These are phyloP conservation scores for Pseudocercospora pini-densiflorae DNA, from an alignment of 2,329 filamentous ascomycete genomes.

Conservation along the genomic window DNA sequence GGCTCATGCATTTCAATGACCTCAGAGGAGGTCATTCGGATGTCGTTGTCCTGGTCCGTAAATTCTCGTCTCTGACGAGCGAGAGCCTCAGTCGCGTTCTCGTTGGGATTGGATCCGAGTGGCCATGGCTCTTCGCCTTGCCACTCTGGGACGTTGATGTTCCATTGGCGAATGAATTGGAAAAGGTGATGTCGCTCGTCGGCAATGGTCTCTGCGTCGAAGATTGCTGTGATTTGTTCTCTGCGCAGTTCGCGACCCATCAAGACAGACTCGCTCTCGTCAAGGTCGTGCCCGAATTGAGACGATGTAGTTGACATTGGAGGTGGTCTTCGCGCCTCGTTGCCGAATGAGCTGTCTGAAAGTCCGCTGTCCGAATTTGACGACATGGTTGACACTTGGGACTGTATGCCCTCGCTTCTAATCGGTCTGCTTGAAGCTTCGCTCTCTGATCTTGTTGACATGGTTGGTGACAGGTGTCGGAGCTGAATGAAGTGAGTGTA, in stretches of 20 bases:
- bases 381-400: too few relatives aligned
- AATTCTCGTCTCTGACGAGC: not conserved
- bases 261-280: not conserved
- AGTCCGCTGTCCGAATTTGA: too few relatives aligned
- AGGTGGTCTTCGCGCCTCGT: too few relatives aligned
- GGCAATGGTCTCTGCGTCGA: not conserved
- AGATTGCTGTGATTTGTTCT: not conserved
- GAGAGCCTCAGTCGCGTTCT: not conserved
- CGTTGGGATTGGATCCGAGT: not conserved
- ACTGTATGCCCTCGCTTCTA: too few relatives aligned
- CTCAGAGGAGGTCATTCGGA: not conserved
- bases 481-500: not conserved
- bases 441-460: not conserved
- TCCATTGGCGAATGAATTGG: not conserved
- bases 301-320: too few relatives aligned
- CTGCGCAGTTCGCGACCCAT: not conserved
- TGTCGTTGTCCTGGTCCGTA: not conserved
- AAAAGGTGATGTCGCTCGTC: not conserved
- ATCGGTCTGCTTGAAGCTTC: not conserved
- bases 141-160: conserved; percentile 2
- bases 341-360: too few relatives aligned
- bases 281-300: too few relatives aligned
- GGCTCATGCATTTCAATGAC: conserved; percentile 2
- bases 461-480: not conserved
- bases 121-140: conserved; percentile 6